Evolutionary conservation across 192 early-diverging fungal species (phyloP).

Genomic region (Linnemannia exigua): DNA sequence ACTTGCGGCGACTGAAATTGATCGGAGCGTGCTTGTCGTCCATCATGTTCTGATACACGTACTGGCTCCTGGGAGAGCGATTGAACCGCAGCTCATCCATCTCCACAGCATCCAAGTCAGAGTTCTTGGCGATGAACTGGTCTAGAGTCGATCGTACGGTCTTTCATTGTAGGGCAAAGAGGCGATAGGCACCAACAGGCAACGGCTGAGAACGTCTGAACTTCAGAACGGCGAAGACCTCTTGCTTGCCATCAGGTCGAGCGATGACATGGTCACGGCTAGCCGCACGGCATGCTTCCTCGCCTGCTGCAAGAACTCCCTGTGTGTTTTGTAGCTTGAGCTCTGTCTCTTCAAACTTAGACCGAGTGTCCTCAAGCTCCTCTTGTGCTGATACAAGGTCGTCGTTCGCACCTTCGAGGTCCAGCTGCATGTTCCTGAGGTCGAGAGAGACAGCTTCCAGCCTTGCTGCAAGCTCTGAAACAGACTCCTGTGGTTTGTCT

Average conservation of each 20-base stretch:
- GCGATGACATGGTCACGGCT: conserved; percentile 17
- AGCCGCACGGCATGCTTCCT: conserved; percentile 22
- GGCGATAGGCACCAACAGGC: conserved; percentile 18
- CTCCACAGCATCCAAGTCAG: conserved; percentile 19
- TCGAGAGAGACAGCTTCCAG: conserved; percentile 37
- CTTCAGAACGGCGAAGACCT: conserved; percentile 25
- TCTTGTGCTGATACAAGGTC: conserved; percentile 22
- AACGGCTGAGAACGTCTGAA: conserved; percentile 18
- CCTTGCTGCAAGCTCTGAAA: conserved; percentile 14
- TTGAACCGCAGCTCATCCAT: conserved; percentile 29
- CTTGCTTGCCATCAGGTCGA: conserved; percentile 10
- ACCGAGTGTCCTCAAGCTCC: conserved; percentile 15
- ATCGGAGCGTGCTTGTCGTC: conserved; percentile 24
- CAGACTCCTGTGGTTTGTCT: conserved; percentile 11
- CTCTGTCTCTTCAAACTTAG: conserved; percentile 22
- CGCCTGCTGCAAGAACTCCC: conserved; percentile 14
- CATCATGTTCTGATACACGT: conserved; percentile 9
- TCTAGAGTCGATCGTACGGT: background rate
- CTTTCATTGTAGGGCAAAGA: conserved; percentile 18
- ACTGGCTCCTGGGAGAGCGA: conserved; percentile 13
- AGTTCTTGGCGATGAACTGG: conserved; percentile 14
- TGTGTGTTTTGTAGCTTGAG: conserved; percentile 23
- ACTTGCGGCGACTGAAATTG: conserved; percentile 29
- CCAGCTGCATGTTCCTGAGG: conserved; percentile 31
- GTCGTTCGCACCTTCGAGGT: conserved; percentile 23